Evolutionary conservation across 1,284 basidiomycete species (phyloP).

Genomic region (Hypsizygus ulmarius): DNA sequence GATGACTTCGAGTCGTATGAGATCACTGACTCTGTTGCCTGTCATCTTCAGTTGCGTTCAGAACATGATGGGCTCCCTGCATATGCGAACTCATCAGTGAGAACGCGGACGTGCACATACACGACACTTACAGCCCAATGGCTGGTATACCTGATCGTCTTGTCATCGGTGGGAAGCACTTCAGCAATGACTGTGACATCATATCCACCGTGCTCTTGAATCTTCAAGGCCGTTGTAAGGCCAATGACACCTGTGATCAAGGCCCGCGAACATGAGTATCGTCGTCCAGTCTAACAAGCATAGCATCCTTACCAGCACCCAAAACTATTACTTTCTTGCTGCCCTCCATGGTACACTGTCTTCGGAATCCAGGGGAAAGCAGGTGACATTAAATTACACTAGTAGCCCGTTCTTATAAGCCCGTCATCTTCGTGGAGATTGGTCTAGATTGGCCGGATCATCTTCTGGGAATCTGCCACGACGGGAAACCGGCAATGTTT

Average conservation of each 20-base stretch:
- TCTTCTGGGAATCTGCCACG: too few relatives aligned
- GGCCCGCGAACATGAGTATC: background rate
- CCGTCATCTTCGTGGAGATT: too few relatives aligned
- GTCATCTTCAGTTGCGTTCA: conserved; percentile 19
- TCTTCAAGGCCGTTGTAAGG: conserved; percentile 63
- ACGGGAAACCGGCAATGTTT: too few relatives aligned
- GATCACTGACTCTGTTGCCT: conserved; percentile 19
- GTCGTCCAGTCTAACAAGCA: background rate
- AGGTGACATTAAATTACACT: too few relatives aligned
- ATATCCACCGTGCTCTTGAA: conserved; percentile 59
- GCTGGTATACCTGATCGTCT: conserved; percentile 56
- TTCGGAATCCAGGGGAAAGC: too few relatives aligned
- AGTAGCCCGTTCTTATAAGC: too few relatives aligned
- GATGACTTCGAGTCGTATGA: background rate
- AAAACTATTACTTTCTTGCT: background rate
- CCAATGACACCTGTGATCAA: conserved; percentile 60
- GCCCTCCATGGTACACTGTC: too few relatives aligned
- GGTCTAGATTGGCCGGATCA: too few relatives aligned
- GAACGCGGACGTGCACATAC: background rate
- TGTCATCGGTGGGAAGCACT: conserved; percentile 54
- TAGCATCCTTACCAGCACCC: background rate
- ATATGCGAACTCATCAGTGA: background rate
- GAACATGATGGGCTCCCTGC: conserved; percentile 24
- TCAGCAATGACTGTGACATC: conserved; percentile 60
- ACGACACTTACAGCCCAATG: conserved; percentile 59